phyloP scores from a whole-genome alignment of 2,329 filamentous ascomycete genomes.

The Macrophomina phaseolina region DNA sequence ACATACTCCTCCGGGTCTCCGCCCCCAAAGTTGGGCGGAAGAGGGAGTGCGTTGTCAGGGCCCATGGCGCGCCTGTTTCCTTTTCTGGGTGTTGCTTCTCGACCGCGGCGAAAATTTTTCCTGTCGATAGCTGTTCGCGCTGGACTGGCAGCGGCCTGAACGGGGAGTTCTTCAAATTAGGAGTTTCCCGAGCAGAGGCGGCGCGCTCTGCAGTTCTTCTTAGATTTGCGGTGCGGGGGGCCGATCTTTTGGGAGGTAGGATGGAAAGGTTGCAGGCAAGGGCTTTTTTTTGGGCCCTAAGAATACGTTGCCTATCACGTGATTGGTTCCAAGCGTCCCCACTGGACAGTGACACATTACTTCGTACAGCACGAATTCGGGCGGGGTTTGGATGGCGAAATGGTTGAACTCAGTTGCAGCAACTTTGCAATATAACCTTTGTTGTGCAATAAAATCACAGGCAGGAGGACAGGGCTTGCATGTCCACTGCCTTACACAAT shows the following conservation, averaged over 20 bases:
- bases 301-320: too few relatives aligned
- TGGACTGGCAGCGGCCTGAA: not conserved
- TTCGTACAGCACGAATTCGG: too few relatives aligned
- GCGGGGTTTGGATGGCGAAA: too few relatives aligned
- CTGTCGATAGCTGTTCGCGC: not conserved
- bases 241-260: not conserved
- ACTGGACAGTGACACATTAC: too few relatives aligned
- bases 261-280: not conserved
- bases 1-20: constrained; percentile 75
- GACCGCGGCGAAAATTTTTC: not conserved
- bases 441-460: too few relatives aligned
- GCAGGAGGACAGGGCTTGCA: too few relatives aligned
- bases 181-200: not conserved
- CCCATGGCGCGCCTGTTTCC: constrained; percentile 46
- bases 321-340: too few relatives aligned
- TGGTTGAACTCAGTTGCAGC: too few relatives aligned
- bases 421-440: too few relatives aligned
- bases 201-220: not conserved
- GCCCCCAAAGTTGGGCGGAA: constrained; percentile 69
- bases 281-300: too few relatives aligned
- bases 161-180: not conserved
- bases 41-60: constrained; percentile 65
- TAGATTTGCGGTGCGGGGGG: not conserved
- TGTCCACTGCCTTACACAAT: too few relatives aligned
- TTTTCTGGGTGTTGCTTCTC: too few relatives aligned